Conservation (phyloP, 345 rosid genomes). For the Euphorbia lathyris region DNA sequence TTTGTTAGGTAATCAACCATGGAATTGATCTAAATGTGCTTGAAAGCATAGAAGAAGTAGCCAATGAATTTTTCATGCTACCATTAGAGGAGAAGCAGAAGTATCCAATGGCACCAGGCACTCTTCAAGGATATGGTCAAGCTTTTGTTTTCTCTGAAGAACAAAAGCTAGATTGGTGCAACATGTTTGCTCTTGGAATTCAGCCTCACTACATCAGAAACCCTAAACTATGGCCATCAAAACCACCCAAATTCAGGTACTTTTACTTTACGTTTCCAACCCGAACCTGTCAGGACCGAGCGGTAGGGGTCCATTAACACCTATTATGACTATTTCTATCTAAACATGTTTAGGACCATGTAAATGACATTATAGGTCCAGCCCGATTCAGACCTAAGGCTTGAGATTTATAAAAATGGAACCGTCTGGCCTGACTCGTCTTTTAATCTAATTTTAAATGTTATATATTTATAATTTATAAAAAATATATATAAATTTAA, state of each 20-base stretch:
- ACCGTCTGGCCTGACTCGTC: no score
- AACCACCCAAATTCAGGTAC: slow-evolving; percentile 74
- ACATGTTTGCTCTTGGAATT: slow-evolving; percentile 92
- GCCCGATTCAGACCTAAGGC: no score
- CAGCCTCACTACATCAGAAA: slow-evolving; percentile 66
- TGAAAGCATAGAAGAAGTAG: slow-evolving; percentile 67
- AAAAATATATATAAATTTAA: no score
- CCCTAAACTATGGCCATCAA: slow-evolving; percentile 79
- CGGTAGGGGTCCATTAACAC: no score
- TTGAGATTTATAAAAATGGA: no score
- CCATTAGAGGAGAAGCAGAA: slow-evolving; percentile 81
- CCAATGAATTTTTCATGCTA: slow-evolving; percentile 67
- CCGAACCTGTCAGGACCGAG: no score
- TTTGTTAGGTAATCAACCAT: slow-evolving; percentile 64
- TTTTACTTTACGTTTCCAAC: background rate
- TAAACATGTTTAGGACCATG: no score
- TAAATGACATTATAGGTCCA: no score
- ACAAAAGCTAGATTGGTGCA: slow-evolving; percentile 97
- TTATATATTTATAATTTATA: no score
- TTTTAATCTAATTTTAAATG: no score
- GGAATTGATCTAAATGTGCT: slow-evolving; percentile 55
- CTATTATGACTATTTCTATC: no score
- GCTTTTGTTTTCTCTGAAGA: slow-evolving; percentile 93
- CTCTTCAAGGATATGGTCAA: slow-evolving; percentile 92
- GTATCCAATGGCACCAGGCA: slow-evolving; percentile 89